Conservation (phyloP, 129 eudicot genomes). For the Escallonia herrerae region DNA sequence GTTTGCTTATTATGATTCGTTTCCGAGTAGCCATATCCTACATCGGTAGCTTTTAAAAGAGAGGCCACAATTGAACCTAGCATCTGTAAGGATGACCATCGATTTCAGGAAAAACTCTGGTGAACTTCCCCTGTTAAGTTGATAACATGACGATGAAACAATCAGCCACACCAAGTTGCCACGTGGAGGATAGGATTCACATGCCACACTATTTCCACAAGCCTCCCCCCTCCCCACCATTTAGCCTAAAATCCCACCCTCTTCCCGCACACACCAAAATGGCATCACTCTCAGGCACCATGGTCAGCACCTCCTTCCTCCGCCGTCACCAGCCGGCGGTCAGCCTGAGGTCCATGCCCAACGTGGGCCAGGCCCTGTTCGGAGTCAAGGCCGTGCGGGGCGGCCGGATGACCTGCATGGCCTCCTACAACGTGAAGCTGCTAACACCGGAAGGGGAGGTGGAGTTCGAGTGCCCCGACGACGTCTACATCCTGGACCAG, state of each 20-base stretch:
- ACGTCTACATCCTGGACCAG: constrained; percentile 52
- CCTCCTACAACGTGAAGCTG: constrained; percentile 55
- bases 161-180: constrained; percentile 29
- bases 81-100: neutral
- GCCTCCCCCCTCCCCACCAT: constrained; percentile 14
- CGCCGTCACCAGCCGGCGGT: constrained; percentile 27
- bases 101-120: neutral
- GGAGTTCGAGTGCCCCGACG: constrained; percentile 40
- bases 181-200: constrained; percentile 36
- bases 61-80: neutral
- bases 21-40: too few relatives aligned
- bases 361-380: constrained; percentile 17
- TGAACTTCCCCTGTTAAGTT: constrained; percentile 12
- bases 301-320: constrained; percentile 43
- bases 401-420: constrained; percentile 43
- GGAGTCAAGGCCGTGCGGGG: constrained; percentile 21
- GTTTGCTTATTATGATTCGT: too few relatives aligned
- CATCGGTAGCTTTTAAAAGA: neutral
- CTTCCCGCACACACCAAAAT: constrained; percentile 1
- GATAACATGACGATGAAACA: constrained; percentile 38
- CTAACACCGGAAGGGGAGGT: constrained; percentile 54
- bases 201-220: constrained; percentile 43
- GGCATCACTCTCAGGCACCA: constrained; percentile 35
- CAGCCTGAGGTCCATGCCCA: constrained; percentile 16
- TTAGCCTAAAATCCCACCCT: neutral